Conservation (phyloP, 2,329 filamentous ascomycete species). For the Monosporascus sp. region DNA sequence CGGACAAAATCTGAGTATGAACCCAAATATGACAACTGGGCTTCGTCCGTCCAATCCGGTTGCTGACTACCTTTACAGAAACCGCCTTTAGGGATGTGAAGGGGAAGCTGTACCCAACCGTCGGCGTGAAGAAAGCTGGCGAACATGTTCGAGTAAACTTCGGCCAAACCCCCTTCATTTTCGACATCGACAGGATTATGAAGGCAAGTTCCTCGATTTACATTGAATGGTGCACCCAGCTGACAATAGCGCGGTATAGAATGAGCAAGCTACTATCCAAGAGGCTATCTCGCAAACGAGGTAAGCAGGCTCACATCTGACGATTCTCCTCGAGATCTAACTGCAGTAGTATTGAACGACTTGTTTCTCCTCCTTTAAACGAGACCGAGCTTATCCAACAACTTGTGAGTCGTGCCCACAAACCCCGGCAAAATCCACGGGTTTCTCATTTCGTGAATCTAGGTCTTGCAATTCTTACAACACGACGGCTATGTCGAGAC, state of each 20-base stretch:
- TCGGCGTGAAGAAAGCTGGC: constrained; percentile 61
- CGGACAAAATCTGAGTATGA: constrained; percentile 48
- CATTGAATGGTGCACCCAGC: background rate
- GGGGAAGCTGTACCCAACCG: constrained; percentile 59
- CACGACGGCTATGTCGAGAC: constrained; percentile 96
- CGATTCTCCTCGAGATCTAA: constrained; percentile 8
- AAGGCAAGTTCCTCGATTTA: constrained; percentile 45
- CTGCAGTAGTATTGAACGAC: constrained; percentile 43
- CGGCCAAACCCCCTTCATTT: constrained; percentile 73
- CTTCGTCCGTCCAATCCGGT: constrained; percentile 17
- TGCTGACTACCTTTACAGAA: constrained; percentile 39
- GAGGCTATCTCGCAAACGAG: constrained; percentile 52
- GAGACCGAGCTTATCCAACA: constrained; percentile 79
- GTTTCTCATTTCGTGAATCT: constrained; percentile 7
- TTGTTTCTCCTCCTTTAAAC: constrained; percentile 56
- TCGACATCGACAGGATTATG: constrained; percentile 85
- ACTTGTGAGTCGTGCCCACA: constrained; percentile 45
- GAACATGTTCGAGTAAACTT: constrained; percentile 62
- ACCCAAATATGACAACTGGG: background rate
- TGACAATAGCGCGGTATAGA: constrained; percentile 33
- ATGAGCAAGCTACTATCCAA: constrained; percentile 55
- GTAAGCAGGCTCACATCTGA: constrained; percentile 15
- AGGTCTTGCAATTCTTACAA: constrained; percentile 77
- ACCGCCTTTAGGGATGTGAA: constrained; percentile 64
- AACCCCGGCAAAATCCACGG: background rate